A percentile compares a stretch with the other conserved stretches of the same genome.
These are phyloP conservation scores for Adiantum capillusveneris DNA, from an alignment of 75 land plant species.

Conservation along the genomic window DNA sequence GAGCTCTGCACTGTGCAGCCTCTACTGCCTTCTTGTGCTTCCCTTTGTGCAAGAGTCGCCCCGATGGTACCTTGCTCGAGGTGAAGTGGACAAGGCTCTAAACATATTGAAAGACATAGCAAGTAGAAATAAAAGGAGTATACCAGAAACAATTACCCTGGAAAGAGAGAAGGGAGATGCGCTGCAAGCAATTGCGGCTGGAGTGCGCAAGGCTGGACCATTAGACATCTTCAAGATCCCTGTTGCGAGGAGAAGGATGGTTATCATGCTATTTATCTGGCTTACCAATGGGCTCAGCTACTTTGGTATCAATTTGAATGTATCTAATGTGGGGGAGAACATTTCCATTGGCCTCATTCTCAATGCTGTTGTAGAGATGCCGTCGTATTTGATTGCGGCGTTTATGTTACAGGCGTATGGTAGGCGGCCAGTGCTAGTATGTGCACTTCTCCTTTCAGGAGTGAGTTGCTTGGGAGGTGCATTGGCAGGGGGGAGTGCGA, in stretches of 20 bases:
- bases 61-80: constrained; percentile 72
- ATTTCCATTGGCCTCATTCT: constrained; percentile 58
- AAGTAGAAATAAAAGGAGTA: constrained; percentile 24
- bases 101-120: constrained; percentile 50
- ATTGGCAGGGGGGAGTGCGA: constrained; percentile 7
- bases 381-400: constrained; percentile 22
- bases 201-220: no score
- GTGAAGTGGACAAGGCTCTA: constrained; percentile 48
- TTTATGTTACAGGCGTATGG: no score
- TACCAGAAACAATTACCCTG: constrained; percentile 23
- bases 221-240: no score
- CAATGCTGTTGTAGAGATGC: constrained; percentile 65
- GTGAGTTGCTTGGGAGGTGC: no score
- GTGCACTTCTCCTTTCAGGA: no score
- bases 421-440: no score
- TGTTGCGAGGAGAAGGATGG: no score
- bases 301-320: constrained; percentile 81
- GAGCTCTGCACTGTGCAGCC: constrained; percentile 54
- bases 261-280: no score
- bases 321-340: constrained; percentile 71
- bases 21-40: constrained; percentile 46
- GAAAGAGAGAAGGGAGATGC: no score
- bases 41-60: constrained; percentile 83
- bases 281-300: constrained; percentile 31
- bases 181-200: no score